A percentile compares a stretch with the other conserved stretches of the same genome.
Conservation (phyloP, 2,329 filamentous ascomycete genomes). For the Ceratocystis destructans region DNA sequence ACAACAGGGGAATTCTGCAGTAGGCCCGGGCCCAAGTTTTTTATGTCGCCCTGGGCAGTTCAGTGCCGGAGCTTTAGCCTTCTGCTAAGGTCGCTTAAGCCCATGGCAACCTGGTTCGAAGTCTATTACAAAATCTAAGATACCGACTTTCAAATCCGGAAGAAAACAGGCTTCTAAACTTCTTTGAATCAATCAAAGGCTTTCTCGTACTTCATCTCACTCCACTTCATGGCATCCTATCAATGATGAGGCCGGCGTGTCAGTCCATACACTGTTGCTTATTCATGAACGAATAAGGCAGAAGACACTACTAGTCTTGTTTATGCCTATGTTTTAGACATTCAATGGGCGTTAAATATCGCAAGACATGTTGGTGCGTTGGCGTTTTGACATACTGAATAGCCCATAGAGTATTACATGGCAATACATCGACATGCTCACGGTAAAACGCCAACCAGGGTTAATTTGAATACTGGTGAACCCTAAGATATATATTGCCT, state of each 20-base stretch:
- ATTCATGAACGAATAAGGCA: background rate
- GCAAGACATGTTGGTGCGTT: background rate
- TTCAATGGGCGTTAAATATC: background rate
- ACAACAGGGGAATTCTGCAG: background rate
- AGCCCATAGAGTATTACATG: background rate
- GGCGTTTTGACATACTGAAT: background rate
- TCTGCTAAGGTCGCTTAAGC: background rate
- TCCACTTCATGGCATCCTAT: background rate
- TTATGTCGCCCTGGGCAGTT: background rate
- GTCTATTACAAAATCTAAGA: background rate
- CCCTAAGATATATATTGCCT: background rate
- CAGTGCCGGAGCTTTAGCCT: background rate
- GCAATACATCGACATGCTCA: background rate
- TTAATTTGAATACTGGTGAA: too few relatives aligned
- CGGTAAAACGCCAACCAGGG: background rate
- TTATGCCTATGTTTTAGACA: background rate
- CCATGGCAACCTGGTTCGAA: background rate
- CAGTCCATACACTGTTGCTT: background rate
- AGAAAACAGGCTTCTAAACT: background rate
- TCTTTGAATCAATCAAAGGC: background rate
- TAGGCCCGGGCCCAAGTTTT: background rate
- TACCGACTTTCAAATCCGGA: background rate
- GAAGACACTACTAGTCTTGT: background rate
- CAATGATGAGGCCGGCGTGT: background rate
- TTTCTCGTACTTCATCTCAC: background rate